Evolutionary conservation across 1,284 basidiomycete species (phyloP).

Genomic region (Ustilago loliicola): DNA sequence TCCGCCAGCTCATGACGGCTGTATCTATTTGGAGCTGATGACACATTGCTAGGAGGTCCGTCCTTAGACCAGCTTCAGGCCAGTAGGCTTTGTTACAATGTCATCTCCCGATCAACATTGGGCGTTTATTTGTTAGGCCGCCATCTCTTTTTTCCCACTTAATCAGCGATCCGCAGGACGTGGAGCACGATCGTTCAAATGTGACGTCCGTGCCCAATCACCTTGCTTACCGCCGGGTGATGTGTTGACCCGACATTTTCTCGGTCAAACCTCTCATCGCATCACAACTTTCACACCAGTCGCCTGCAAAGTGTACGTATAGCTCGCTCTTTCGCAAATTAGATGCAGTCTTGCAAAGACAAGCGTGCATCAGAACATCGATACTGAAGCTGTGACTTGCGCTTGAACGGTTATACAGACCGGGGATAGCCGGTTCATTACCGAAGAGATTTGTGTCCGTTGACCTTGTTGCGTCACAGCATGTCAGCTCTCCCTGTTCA

Average conservation of each 20-base stretch:
- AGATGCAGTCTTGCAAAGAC: not conserved
- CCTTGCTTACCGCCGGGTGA: not conserved
- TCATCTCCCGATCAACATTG: no score
- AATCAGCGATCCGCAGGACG: not conserved
- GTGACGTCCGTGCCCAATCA: slow-evolving; percentile 21
- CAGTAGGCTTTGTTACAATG: no score
- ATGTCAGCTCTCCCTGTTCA: slow-evolving; percentile 20
- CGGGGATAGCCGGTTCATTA: slow-evolving; percentile 37
- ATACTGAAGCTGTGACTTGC: not conserved
- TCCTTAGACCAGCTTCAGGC: not conserved
- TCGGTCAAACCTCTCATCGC: not conserved
- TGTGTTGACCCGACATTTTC: not conserved
- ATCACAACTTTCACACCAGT: not conserved
- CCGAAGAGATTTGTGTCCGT: slow-evolving; percentile 2
- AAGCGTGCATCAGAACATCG: not conserved
- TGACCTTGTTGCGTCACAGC: slow-evolving; percentile 22
- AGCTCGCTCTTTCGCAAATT: not conserved
- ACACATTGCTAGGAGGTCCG: no score
- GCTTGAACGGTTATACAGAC: slow-evolving; percentile 35
- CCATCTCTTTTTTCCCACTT: not conserved
- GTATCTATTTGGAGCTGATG: not conserved
- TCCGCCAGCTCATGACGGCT: no score
- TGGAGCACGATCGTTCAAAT: slow-evolving; percentile 4
- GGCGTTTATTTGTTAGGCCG: no score
- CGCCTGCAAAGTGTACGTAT: not conserved